These are phyloP conservation scores for Magnolia sinica DNA, from an alignment of 164 flowering plant species.

Conservation along the genomic window DNA sequence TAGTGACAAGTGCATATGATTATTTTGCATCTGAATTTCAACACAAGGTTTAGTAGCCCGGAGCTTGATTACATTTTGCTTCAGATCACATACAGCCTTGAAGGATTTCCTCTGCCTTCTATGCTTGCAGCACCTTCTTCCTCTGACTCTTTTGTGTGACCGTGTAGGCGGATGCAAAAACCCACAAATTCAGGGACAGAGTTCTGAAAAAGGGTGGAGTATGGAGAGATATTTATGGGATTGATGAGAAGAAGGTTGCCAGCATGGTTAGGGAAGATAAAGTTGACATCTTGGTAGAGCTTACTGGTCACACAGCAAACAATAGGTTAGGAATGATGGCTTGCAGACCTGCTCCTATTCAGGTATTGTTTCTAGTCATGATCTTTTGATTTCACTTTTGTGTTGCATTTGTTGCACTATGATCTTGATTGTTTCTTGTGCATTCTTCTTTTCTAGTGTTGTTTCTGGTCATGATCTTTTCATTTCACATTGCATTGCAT, in stretches of 20 bases:
- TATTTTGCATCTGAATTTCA: too few species aligned
- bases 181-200: constrained; percentile 70
- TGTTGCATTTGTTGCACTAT: not conserved
- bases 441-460: constrained; percentile 50
- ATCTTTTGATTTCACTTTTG: not conserved
- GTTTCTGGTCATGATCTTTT: not conserved
- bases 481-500: not conserved
- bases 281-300: constrained; percentile 94
- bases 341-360: constrained; percentile 92
- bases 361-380: constrained; percentile 43
- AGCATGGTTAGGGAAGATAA: constrained; percentile 90
- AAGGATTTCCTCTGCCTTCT: not conserved
- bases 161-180: constrained; percentile 92
- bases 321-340: constrained; percentile 97
- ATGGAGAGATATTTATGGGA: constrained; percentile 96
- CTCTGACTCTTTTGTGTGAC: constrained; percentile 1
- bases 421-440: not conserved
- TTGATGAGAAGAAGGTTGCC: constrained; percentile 96
- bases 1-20: not conserved
- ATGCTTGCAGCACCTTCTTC: not conserved
- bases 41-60: not conserved
- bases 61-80: not conserved
- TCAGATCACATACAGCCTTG: not conserved
- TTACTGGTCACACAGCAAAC: constrained; percentile 98
- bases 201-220: constrained; percentile 81